Conservation (phyloP, 2,329 filamentous ascomycete genomes). For the Hypoxylon sp. region DNA sequence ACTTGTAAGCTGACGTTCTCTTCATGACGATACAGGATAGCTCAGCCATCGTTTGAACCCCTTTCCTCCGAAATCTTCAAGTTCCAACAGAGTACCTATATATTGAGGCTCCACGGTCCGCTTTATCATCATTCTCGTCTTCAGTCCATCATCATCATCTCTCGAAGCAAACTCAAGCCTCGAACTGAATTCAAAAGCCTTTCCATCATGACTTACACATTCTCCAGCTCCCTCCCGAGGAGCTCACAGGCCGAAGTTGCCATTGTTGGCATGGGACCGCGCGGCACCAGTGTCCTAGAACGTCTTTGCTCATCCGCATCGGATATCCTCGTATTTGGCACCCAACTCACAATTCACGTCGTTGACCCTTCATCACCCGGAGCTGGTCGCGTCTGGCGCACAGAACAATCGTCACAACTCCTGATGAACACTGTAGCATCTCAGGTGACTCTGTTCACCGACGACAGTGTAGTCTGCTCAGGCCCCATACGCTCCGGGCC, state of each 20-base stretch:
- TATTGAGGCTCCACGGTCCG: background rate
- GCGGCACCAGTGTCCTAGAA: slow-evolving; percentile 37
- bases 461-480: slow-evolving; percentile 32
- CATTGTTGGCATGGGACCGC: slow-evolving; percentile 38
- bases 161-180: background rate
- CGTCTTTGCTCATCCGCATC: slow-evolving; percentile 35
- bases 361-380: slow-evolving; percentile 33
- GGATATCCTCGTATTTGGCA: slow-evolving; percentile 22
- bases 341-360: slow-evolving; percentile 27
- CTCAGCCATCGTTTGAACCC: background rate
- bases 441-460: slow-evolving; percentile 40
- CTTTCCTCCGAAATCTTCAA: background rate
- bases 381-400: slow-evolving; percentile 34
- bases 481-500: slow-evolving; percentile 32
- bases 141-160: background rate
- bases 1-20: background rate
- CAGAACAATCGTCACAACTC: slow-evolving; percentile 29
- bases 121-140: background rate
- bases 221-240: background rate
- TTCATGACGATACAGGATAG: background rate
- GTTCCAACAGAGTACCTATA: background rate
- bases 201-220: background rate
- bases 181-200: background rate
- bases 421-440: slow-evolving; percentile 42
- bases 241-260: background rate